Evolutionary conservation across 208 protist genomes (phyloP), one percentile per base, ranked within the genome.

Genomic region (Novymonas esmeraldas): DNA sequence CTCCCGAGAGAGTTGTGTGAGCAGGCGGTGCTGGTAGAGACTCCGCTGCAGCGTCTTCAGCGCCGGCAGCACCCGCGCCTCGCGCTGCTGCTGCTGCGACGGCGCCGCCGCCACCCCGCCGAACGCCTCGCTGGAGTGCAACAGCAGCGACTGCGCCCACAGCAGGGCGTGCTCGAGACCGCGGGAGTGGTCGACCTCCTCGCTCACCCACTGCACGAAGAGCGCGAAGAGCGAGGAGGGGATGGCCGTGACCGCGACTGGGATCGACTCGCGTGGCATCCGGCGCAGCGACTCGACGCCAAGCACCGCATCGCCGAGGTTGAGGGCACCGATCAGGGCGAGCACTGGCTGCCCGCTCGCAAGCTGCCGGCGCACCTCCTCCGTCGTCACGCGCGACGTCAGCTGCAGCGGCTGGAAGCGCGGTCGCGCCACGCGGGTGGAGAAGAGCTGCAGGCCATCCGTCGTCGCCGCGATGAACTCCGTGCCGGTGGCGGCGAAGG

Each of bases 391-490:
- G 28, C 64, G 64, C 18, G 79, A 45, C 7, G 64, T 70, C 18
- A 97, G 84, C 70, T 95, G 89, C 48, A 95, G 84, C 24, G 92
- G 92, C 64, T 85, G 81, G 59, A 97, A 97, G 46, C 77, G 81
- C 13, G 92, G 87, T 52, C 89, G 82, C 31, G 79, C 73, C 22
- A 93, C 84, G 7, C 78, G 84, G 2, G 80, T 89, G 31, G 89
- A 94, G 73, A 97, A 97, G 68, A 97, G 81, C 18, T 95, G 76
- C 9, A 97, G 75, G 13, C 92, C 92, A 64, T 92, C 92, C n/a
- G 85, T 97, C 6, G 92, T 97, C 11, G 92, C 92, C 46, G 85
- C 87, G 45, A 94, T 87, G 68, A 97, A 97, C 76, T 94, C 89
- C 9, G 77, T 86, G n/a, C 87, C 92, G 20, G 87, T 93, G 10